Base-by-base conservation (phyloP, 164 flowering plant species). In the Magnolia officinalis region DNA sequence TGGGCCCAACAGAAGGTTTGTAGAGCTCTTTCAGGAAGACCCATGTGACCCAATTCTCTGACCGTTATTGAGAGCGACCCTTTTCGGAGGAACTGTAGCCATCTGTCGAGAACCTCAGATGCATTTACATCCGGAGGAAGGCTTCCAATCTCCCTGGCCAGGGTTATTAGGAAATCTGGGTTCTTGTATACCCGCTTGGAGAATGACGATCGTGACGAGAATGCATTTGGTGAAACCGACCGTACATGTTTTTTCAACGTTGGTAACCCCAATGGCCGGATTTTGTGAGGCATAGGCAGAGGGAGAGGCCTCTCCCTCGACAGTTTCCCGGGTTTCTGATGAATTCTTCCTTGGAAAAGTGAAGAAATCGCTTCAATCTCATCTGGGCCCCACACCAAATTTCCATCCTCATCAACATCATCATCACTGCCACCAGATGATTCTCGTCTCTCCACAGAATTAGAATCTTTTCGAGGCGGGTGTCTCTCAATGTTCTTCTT, bases 41-140 rank as follows among this genome's bases (percentile, higher is more conserved):
- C 91, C 94, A 94, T 87, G 63, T 90, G 95, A 66, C 99, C 99
- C 82, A 96, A 76, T 75, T 96, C 99, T 24, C 88, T 81, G n/a
- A 94, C 81, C 18, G 98, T 96, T 74, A 94, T 78, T 1, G 99
- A 96, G 20, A 96, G 83, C 1, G 98, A 94, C 7, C 98, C 98
- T 71, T 92, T 94, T 2, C 92, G 83, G 20, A 96, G 88, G 71
- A 86, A 89, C 0, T 78, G 78, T 50, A 72, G 83, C 83, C 88
- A 88, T 78, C 85, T 85, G 77, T 85, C 79, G 14, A 92, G 96
- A 81, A 90, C 83, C 10, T 66, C 50, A 66, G 91, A 89, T 9
- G 77, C 96, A 78, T 89, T 81, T 73, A 83, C 75, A 73, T 90
- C 90, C 2, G 82, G 52, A 65, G 88, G 83, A 59, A 96, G 90